These are phyloP conservation scores for Strobilomyces echinocephalus DNA, from an alignment of 768 basidiomycete species.

Conservation along the genomic window DNA sequence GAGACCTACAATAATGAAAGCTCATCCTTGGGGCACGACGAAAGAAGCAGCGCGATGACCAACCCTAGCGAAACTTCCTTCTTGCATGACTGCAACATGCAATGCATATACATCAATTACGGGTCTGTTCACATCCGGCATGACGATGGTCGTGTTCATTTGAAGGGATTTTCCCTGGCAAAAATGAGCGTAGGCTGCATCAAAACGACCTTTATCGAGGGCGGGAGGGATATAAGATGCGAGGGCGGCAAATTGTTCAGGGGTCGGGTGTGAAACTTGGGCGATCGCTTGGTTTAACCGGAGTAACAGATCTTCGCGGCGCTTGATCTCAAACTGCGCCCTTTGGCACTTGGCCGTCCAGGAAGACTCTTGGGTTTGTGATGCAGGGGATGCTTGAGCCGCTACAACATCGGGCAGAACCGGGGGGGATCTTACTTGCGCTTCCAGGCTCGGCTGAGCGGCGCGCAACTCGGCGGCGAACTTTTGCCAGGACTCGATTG, in stretches of 20 bases:
- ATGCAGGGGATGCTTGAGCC: not conserved
- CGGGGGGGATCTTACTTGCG: not conserved
- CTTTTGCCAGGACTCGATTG: slow-evolving; percentile 22
- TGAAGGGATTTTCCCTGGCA: slow-evolving; percentile 25
- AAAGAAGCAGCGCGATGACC: slow-evolving; percentile 7
- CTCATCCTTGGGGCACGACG: not conserved
- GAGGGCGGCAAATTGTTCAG: slow-evolving; percentile 25
- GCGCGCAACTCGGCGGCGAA: slow-evolving; percentile 18
- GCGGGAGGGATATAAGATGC: slow-evolving; percentile 27
- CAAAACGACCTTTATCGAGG: slow-evolving; percentile 27
- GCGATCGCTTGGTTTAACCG: slow-evolving; percentile 27
- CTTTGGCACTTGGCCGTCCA: slow-evolving; percentile 20
- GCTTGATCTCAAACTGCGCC: slow-evolving; percentile 29
- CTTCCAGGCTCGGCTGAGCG: slow-evolving; percentile 12
- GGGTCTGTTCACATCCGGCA: slow-evolving; percentile 25
- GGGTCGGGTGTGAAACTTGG: slow-evolving; percentile 17
- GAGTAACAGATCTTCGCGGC: slow-evolving; percentile 26
- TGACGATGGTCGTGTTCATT: slow-evolving; percentile 26
- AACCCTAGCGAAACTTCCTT: slow-evolving; percentile 28
- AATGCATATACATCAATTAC: slow-evolving; percentile 28
- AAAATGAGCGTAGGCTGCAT: slow-evolving; percentile 25
- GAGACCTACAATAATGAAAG: slow-evolving; percentile 17
- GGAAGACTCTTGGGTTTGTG: slow-evolving; percentile 16
- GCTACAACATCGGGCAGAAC: not conserved
- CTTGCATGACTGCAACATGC: slow-evolving; percentile 31